These are phyloP conservation scores for Naganishia sp. DNA, from an alignment of 1,284 basidiomycete species.

Conservation along the genomic window DNA sequence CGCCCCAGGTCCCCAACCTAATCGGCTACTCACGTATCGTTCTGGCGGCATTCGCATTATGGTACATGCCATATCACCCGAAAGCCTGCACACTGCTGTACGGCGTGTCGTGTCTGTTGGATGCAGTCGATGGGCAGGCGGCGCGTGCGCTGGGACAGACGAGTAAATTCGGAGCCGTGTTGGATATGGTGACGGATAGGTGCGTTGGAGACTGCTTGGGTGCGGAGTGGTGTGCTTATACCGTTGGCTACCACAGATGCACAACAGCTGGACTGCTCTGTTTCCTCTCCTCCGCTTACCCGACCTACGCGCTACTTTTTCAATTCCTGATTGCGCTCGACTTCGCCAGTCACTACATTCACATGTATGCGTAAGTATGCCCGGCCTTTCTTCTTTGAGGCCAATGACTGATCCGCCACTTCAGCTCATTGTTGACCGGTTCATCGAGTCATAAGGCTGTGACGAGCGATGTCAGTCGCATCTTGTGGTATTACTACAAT, in stretches of 20 bases:
- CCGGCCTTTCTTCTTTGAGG: neutral
- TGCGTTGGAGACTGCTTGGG: conserved; percentile 52
- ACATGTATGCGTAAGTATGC: conserved; percentile 90
- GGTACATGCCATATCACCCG: conserved; percentile 93
- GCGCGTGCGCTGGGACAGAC: conserved; percentile 87
- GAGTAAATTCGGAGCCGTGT: conserved; percentile 93
- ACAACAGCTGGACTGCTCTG: conserved; percentile 93
- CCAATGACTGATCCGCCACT: neutral
- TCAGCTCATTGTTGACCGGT: conserved; percentile 88
- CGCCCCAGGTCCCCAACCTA: conserved; percentile 68
- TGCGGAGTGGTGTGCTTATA: neutral
- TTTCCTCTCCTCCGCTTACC: conserved; percentile 89
- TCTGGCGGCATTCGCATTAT: conserved; percentile 83
- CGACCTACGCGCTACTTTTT: conserved; percentile 77
- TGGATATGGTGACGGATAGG: conserved; percentile 99
- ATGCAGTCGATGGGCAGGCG: conserved; percentile 92
- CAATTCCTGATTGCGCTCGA: conserved; percentile 96
- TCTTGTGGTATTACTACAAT: conserved; percentile 92
- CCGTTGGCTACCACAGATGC: conserved; percentile 63
- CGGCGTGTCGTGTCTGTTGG: conserved; percentile 87
- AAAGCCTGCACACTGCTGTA: conserved; percentile 90
- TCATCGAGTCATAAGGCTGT: conserved; percentile 90
- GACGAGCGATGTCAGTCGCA: conserved; percentile 84
- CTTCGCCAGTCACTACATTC: conserved; percentile 98
- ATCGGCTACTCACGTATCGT: conserved; percentile 94